Evolutionary conservation across 305 asterid genomes (phyloP).

Genomic region (Solanum hybrid): DNA sequence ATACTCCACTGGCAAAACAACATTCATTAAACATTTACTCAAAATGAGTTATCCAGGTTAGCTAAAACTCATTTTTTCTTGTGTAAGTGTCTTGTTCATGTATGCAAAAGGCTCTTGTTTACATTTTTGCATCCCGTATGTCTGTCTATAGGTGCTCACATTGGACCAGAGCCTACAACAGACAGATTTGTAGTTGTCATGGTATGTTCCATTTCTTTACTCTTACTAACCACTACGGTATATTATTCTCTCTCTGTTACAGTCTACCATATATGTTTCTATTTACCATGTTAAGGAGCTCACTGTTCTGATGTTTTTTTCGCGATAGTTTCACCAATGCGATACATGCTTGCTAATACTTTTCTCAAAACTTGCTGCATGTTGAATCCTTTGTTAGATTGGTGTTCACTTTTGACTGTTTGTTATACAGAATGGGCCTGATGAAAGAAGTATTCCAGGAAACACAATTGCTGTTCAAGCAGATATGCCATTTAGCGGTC

Average conservation of each 20-base stretch:
- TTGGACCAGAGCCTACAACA: conserved; percentile 98
- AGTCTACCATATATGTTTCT: neutral
- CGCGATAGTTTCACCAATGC: neutral
- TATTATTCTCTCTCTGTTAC: neutral
- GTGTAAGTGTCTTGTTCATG: neutral
- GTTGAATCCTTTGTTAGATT: neutral
- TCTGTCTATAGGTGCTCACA: conserved; percentile 66
- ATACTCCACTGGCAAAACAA: conserved; percentile 92
- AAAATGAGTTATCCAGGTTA: conserved; percentile 77
- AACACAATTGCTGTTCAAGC: conserved; percentile 97
- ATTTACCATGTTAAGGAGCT: neutral
- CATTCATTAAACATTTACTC: conserved; percentile 90
- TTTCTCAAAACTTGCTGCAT: neutral
- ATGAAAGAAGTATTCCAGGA: conserved; percentile 94
- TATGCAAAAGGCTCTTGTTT: neutral
- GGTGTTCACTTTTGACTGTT: conserved; percentile 6
- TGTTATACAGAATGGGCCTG: conserved; percentile 74
- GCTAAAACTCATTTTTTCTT: conserved; percentile 1
- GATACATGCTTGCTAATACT: neutral
- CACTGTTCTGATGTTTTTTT: neutral
- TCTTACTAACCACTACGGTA: neutral
- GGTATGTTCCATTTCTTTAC: conserved; percentile 30
- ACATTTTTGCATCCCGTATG: neutral
- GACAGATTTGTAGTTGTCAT: conserved; percentile 98
- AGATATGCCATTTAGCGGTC: conserved; percentile 90